Percentiles rank a stretch among this genome's conserved stretches.
Conservation (phyloP, 2,329 filamentous ascomycete genomes). For the Raffaelea arxii region DNA sequence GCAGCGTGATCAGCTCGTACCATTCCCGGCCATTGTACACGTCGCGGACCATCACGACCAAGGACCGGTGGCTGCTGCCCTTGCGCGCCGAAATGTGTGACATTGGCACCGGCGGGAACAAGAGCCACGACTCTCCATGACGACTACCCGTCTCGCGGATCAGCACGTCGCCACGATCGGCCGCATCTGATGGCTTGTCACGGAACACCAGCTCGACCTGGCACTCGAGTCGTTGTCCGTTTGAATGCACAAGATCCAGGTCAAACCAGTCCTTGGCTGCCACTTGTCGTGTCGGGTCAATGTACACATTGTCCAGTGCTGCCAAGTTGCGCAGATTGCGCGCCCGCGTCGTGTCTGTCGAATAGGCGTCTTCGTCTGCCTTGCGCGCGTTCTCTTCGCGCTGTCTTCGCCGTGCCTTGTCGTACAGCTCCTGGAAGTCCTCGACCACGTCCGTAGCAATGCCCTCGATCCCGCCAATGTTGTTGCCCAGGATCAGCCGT, state of each 20-base stretch:
- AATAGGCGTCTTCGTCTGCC: constrained; percentile 75
- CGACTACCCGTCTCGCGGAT: constrained; percentile 75
- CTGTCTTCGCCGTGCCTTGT: constrained; percentile 59
- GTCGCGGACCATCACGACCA: constrained; percentile 75
- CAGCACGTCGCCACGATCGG: constrained; percentile 71
- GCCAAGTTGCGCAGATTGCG: constrained; percentile 71
- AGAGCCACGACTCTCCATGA: constrained; percentile 65
- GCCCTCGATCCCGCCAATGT: constrained; percentile 21
- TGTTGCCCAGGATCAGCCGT: not conserved
- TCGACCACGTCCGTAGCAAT: constrained; percentile 49
- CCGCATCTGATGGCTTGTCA: constrained; percentile 61
- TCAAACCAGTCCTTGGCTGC: constrained; percentile 85
- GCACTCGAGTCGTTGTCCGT: constrained; percentile 80
- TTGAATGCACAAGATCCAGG: constrained; percentile 77
- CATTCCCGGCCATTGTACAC: constrained; percentile 55
- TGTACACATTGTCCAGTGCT: constrained; percentile 56
- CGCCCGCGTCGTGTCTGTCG: constrained; percentile 70
- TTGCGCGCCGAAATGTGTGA: constrained; percentile 68
- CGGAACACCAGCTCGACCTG: constrained; percentile 79
- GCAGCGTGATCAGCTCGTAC: constrained; percentile 75
- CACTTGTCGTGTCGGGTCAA: constrained; percentile 74
- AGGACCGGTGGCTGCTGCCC: constrained; percentile 59
- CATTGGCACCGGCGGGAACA: constrained; percentile 81
- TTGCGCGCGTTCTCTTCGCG: constrained; percentile 60
- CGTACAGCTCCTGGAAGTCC: constrained; percentile 63